Conservation (phyloP, 345 rosid genomes). For the Populus davidiana region DNA sequence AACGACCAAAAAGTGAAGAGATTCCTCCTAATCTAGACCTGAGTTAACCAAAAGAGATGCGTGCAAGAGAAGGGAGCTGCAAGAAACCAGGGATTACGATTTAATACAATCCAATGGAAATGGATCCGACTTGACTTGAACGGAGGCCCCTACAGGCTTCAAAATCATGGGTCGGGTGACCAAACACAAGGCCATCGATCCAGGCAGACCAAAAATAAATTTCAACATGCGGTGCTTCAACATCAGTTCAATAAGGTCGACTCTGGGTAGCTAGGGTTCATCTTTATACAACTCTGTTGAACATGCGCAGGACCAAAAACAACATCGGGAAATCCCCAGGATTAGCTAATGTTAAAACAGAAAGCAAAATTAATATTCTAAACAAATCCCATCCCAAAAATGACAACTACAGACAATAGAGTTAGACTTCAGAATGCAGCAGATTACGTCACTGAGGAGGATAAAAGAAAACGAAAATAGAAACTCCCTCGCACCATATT, state of each 20-base stretch:
- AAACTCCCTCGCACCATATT: neutral
- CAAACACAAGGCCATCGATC: too few species aligned
- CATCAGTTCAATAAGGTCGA: neutral
- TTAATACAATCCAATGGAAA: too few species aligned
- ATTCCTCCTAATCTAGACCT: neutral
- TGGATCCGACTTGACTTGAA: too few species aligned
- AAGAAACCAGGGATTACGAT: neutral
- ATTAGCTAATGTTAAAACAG: neutral
- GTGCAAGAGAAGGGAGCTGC: neutral
- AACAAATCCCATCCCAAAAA: neutral
- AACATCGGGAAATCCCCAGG: neutral
- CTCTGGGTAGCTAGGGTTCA: neutral
- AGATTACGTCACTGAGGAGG: neutral
- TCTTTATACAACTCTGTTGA: neutral
- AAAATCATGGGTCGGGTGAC: too few species aligned
- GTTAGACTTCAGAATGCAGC: neutral
- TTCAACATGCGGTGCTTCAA: neutral
- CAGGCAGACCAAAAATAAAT: neutral
- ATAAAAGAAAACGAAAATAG: neutral
- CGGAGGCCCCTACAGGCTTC: too few species aligned
- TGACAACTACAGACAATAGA: neutral
- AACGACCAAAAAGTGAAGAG: conserved; percentile 11
- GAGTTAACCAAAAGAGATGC: conserved; percentile 25
- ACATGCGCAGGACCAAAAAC: neutral
- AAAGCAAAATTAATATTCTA: too few species aligned